Evolutionary conservation across 2,329 filamentous ascomycete genomes (phyloP), one percentile per base, ranked within the genome.

Genomic region (Fusarium sp.): DNA sequence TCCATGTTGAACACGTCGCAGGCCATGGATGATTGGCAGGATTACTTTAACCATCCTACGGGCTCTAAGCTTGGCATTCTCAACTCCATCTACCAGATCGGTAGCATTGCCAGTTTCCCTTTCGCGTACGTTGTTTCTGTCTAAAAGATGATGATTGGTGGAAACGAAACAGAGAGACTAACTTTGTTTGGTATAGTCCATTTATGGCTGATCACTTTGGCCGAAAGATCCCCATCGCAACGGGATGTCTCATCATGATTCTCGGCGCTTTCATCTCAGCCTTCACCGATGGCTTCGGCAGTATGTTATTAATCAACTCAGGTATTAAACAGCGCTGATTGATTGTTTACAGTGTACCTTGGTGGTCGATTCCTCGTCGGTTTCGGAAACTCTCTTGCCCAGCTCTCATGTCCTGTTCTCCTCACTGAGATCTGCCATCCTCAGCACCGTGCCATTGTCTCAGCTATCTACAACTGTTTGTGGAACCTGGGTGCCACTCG

Each of bases 371-470:
- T 82, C 61, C 74, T 79, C 11, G 78, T 83, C 60, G 91, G 91
- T 68, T 92, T 93, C 75, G 91, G 91, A 57, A 91, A 91, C 82
- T 89, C 87, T 45, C 80, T 92, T 45, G 84, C 89, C 0, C 90
- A 92, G 75, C 87, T 91, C 81, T 86, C 87, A 10, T 90, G 89
- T 23, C 90, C 90, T 4, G 83, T 92, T 45, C 84, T 92, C 8
- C 84, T 92, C 15, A 89, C 88, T 11, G 91, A 92, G 82, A 86
- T 92, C 69, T 89, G 87, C 81, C 90, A 92, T 76, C 90, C 90
- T 33, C 90, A 92, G 77, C 90, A 93, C 77, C 88, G 90, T 76
- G 90, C 86, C 33, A 87, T 87, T 23, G 85, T 92, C 58, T 92
- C 90, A 1, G 85, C 90, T 21, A 85, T 92, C 63, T 92, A 92